Evolutionary conservation across 2,329 filamentous ascomycete genomes (phyloP), one percentile per base, ranked within the genome.

Genomic region (Fusarium pilosicola): DNA sequence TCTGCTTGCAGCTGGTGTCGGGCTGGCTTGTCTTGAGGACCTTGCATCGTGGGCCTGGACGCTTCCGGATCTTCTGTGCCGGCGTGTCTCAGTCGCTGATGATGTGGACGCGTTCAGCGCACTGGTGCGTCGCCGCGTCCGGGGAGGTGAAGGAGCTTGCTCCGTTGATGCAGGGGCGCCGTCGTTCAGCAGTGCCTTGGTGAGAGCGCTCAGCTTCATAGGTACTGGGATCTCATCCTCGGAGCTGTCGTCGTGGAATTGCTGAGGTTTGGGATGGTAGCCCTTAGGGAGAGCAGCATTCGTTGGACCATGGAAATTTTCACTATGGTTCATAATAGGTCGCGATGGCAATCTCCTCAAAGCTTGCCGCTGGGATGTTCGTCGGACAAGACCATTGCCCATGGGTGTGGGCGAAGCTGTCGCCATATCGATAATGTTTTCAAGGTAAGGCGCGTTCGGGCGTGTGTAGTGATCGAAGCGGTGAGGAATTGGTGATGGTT

Each of bases 181-280:
- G 68, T 92, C 90, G 65, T 90, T 89, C 30, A 98, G 87, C 22
- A 98, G 86, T 26, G 94, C 95, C 80, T 96, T 96, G 55, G 96
- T 97, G 75, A 96, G 89, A 77, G 95, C 95, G 81, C 95, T 98
- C 80, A 98, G 93, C 84, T 96, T 97, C 90, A 96, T 94, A 77
- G 95, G 95, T 76, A 94, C 92, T 22, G 93, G 93, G 34, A 97
- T 94, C 83, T 98, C 96, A 79, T 98, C 96, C 83, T 98, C 96
- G 30, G 95, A 97, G 85, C 94, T 97, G 80, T 97, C 95, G 77
- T 94, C 92, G 75, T 80, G 74, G 68, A 81, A 91, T 66, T 81
- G 87, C 54, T 86, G 85, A 66, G 86, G 85, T 62, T 86, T 81
- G 44, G 84, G 83, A 48, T 82, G 75, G 57, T 85, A 83, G 56